Evolutionary conservation across 2,329 filamentous ascomycete genomes (phyloP).

Genomic region (Fusarium ambrosium): DNA sequence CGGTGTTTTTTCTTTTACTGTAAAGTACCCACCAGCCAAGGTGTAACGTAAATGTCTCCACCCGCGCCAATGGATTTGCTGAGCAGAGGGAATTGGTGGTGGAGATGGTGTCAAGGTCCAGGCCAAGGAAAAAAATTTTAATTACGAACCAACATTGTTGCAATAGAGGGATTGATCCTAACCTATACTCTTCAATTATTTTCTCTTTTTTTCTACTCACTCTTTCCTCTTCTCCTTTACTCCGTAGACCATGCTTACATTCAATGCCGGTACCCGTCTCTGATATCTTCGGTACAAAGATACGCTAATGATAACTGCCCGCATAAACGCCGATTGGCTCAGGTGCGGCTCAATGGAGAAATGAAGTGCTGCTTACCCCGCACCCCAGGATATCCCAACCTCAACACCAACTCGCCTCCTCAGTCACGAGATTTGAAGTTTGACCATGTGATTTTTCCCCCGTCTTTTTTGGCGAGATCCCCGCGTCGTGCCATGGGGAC

Average conservation of each 20-base stretch:
- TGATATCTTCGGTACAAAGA: not conserved
- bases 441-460: not conserved
- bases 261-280: not conserved
- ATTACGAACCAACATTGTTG: not conserved
- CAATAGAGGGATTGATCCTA: not conserved
- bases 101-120: conserved; percentile 3
- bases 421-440: not conserved
- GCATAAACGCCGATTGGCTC: not conserved
- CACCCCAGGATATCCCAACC: not conserved
- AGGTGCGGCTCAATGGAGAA: not conserved
- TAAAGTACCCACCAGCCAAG: not conserved
- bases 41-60: not conserved
- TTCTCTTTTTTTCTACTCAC: not conserved
- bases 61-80: not conserved
- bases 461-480: not conserved
- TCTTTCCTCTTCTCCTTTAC: not conserved
- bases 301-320: not conserved
- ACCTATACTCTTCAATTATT: not conserved
- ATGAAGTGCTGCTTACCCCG: not conserved
- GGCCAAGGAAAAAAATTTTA: not conserved
- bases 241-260: not conserved
- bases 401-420: not conserved
- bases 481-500: not conserved
- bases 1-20: not conserved
- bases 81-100: not conserved